Evolutionary conservation across 306 rosid species (phyloP), one percentile per base, ranked within the genome.

Genomic region (Trifolium pratense): DNA sequence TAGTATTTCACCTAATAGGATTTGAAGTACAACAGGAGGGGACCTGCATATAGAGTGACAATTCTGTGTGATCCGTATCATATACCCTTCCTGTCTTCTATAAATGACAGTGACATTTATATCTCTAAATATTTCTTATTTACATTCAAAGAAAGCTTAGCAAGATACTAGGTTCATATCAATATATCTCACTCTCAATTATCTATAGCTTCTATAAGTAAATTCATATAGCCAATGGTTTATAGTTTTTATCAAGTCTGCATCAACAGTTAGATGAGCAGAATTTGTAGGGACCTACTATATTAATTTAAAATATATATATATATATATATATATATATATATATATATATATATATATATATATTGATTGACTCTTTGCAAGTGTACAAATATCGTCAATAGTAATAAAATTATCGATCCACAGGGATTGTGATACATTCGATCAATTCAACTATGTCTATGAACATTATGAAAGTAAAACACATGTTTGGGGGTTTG

Each of bases 91-190:
- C 29, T 39, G 7, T 42, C 23, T 74, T 74, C 45, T 48, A 52
- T 18, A 58, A 79, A 49, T 66, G 82, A 83, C 43, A 67, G 26
- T 51, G 74, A 83, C 81, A 70, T 71, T 72, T 75, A 15, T 15
- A 52, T 60, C 78, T 39, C 75, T 26, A 76, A 76, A 71, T 65
- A 76, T 52, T 23, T 73, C 46, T 68, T 66, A 68, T 76, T 68
- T 39, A 76, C n/a, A 45, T 34, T 55, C 32, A 3, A 75, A 79
- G 84, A 48, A 79, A 80, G n/a, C 77, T 69, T 62, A 76, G 49
- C 56, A 68, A 20, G 51, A 52, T 64, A 73, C 77, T 62, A 55
- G 20, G 59, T 52, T 59, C 62, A 49, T 70, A 40, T 42, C 71
- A 18, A 40, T 29, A 8, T 73, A 53, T 72, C 37, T 72, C 37